Evolutionary conservation across 2,329 filamentous ascomycete species (phyloP).

Genomic region (Cladosporium phlei): DNA sequence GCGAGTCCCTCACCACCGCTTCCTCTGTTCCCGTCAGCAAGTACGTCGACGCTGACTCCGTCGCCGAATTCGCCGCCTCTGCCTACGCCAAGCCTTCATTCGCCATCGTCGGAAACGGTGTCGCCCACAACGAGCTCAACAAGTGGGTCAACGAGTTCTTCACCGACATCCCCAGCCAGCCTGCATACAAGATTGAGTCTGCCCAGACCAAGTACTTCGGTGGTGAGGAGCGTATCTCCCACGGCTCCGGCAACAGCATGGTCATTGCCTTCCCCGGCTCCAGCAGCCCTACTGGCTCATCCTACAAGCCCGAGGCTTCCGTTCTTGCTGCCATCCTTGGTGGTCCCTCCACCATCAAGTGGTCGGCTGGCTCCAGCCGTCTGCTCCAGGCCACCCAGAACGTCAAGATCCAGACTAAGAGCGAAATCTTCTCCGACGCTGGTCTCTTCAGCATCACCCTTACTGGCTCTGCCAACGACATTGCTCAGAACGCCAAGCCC

Average conservation of each 20-base stretch:
- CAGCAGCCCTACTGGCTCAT: conserved; percentile 63
- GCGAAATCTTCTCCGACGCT: conserved; percentile 86
- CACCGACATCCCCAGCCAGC: conserved; percentile 56
- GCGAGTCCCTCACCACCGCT: conserved; percentile 68
- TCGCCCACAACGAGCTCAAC: conserved; percentile 66
- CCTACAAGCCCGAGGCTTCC: conserved; percentile 83
- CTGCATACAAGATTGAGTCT: conserved; percentile 52
- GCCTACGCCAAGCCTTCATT: conserved; percentile 89
- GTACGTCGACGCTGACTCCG: conserved; percentile 71
- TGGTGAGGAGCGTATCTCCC: conserved; percentile 85
- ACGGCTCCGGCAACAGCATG: conserved; percentile 71
- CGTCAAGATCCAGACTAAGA: conserved; percentile 67
- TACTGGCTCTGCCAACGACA: conserved; percentile 65
- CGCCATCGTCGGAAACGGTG: conserved; percentile 84
- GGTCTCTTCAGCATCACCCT: conserved; percentile 83
- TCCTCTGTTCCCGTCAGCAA: conserved; percentile 67
- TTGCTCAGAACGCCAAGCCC: conserved; percentile 69
- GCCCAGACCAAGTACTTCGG: conserved; percentile 81
- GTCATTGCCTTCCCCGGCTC: conserved; percentile 92
- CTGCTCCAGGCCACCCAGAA: conserved; percentile 73
- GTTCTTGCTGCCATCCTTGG: conserved; percentile 87
- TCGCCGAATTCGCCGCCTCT: conserved; percentile 69
- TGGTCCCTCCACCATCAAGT: conserved; percentile 89
- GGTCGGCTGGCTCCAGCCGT: conserved; percentile 87
- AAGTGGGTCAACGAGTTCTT: conserved; percentile 97